Base-by-base conservation (phyloP, 163 green algal species). In the Scenedesmus sp. region DNA sequence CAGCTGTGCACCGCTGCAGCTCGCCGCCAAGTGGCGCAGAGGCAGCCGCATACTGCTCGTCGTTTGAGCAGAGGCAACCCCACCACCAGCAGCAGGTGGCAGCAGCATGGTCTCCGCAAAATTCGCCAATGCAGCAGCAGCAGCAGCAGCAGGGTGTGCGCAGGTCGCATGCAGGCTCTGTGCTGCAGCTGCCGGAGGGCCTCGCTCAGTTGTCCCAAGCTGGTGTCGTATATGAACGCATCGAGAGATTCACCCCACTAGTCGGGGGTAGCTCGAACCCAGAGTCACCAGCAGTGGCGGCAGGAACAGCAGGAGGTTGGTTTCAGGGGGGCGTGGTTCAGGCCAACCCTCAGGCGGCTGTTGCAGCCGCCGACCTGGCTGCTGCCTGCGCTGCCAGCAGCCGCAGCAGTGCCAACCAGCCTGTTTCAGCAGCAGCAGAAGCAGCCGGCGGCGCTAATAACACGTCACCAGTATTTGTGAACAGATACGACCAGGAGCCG, bases 201-300 rank as follows among this genome's bases (percentile, higher is more conserved):
- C 20, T 86, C 4, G 9, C 68, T 20, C 79, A 86, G 1, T 40
- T 81, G 76, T n/a, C 78, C 12, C 68, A 72, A 18, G 78, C 37
- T 26, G 73, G 43, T 35, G 15, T 90, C 2, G 46, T 85, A 51
- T 90, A 85, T 53, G 86, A 90, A 20, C 44, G 46, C 20, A 85
- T 90, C 43, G 86, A 90, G 18, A 26, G 86, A n/a, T 84, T 85
- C 49, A 90, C 86, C 12, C 80, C 80, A 51, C 1, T 33, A 2
- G 15, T 42, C 37, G 4, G 42, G 15, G 33, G 40, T 33, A 9
- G 78, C 40, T 84, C 40, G 12, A 16, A 42, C 3, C 40, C 78
- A 53, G 37, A 51, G 80, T 59, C 80, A 61, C 72, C 65, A 13
- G 35, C 30, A 13, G 6, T 51, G 56, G 44, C 43, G 43, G 79